Evolutionary conservation across 2,329 filamentous ascomycete species (phyloP).

Genomic region (Pseudodiploospora longispora): DNA sequence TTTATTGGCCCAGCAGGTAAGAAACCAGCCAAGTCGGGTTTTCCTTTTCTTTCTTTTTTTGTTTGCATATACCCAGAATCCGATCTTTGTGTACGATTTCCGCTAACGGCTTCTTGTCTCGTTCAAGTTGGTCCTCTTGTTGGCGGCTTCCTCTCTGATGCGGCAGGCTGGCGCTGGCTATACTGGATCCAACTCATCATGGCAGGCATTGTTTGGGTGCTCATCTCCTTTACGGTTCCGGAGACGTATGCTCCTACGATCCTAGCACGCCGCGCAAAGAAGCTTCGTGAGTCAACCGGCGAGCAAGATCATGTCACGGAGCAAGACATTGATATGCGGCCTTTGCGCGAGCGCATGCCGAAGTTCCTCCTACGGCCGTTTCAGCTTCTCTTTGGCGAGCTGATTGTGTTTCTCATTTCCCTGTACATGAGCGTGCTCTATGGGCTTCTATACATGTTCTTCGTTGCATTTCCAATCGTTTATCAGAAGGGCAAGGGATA

Average conservation of each 20-base stretch:
- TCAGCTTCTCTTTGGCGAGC: slow-evolving; percentile 75
- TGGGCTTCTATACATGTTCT: slow-evolving; percentile 69
- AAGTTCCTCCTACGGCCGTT: slow-evolving; percentile 77
- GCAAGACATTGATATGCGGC: slow-evolving; percentile 66
- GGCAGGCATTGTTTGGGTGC: slow-evolving; percentile 57
- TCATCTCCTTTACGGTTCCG: slow-evolving; percentile 82
- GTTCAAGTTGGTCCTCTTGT: slow-evolving; percentile 56
- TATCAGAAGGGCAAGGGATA: slow-evolving; percentile 77
- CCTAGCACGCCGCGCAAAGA: slow-evolving; percentile 60
- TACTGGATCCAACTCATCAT: slow-evolving; percentile 85
- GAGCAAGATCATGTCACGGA: slow-evolving; percentile 66
- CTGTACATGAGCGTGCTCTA: slow-evolving; percentile 82
- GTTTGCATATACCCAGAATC: too few relatives aligned
- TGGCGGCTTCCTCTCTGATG: slow-evolving; percentile 68
- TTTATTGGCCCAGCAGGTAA: slow-evolving; percentile 69
- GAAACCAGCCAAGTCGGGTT: slow-evolving; percentile 9
- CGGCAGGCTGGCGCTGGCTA: slow-evolving; percentile 69
- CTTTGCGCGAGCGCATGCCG: slow-evolving; percentile 58
- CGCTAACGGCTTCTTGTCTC: too few relatives aligned
- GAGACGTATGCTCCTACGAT: slow-evolving; percentile 83
- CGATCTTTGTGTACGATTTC: too few relatives aligned
- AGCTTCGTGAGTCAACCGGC: slow-evolving; percentile 61
- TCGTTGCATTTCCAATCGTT: slow-evolving; percentile 61
- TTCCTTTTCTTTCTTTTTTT: neutral
- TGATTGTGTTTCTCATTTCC: slow-evolving; percentile 77